These are phyloP conservation scores for Sicyos edulis DNA, from an alignment of 306 rosid species.

Conservation along the genomic window DNA sequence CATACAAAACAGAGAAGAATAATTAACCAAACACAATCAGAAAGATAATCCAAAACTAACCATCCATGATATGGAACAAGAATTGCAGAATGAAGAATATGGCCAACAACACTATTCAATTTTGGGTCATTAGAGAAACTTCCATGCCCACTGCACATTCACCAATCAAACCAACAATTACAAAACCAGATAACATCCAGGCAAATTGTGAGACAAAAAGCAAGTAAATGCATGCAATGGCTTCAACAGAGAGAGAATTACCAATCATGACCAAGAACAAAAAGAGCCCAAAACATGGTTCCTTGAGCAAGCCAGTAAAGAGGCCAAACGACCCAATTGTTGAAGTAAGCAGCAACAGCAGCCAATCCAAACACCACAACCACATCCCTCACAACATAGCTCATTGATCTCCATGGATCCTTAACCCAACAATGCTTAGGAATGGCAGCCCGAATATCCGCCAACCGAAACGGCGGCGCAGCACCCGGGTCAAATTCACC, in stretches of 20 bases:
- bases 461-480: slow-evolving; percentile 74
- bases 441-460: slow-evolving; percentile 76
- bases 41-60: slow-evolving; percentile 32
- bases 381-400: slow-evolving; percentile 87
- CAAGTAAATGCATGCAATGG: neutral
- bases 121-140: slow-evolving; percentile 74
- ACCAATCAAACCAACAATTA: slow-evolving; percentile 17
- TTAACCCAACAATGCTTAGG: slow-evolving; percentile 98
- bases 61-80: slow-evolving; percentile 99
- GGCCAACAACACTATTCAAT: slow-evolving; percentile 82
- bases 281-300: slow-evolving; percentile 98
- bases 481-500: slow-evolving; percentile 58
- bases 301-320: slow-evolving; percentile 98
- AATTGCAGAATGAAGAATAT: slow-evolving; percentile 87
- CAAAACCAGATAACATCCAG: neutral
- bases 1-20: neutral
- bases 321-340: slow-evolving; percentile 90
- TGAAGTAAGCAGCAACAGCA: slow-evolving; percentile 63
- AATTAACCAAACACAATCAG: slow-evolving; percentile 8
- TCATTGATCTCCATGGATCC: slow-evolving; percentile 87
- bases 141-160: slow-evolving; percentile 84
- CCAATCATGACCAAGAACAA: slow-evolving; percentile 99
- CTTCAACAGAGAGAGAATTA: slow-evolving; percentile 23
- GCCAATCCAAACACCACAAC: slow-evolving; percentile 76
- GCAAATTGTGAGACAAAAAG: neutral